Percentiles rank a stretch among this genome's conserved stretches.
phyloP scores from a whole-genome alignment of 192 early-diverging fungal genomes.

The Coemansia nantahalensis region DNA sequence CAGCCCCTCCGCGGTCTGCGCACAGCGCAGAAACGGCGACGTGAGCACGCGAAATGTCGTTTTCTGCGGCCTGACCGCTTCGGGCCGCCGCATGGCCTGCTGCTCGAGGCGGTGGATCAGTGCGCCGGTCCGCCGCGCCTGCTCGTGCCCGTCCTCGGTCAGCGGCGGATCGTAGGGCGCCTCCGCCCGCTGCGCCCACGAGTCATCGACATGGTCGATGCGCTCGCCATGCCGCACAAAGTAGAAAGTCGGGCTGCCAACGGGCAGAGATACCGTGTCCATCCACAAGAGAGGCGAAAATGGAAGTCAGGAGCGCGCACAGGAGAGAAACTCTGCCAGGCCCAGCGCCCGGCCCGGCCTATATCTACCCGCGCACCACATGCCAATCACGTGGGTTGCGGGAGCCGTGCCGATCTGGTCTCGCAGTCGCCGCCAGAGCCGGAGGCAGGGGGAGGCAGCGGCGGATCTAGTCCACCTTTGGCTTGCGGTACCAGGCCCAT shows the following conservation, averaged over 20 bases:
- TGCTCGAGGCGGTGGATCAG: slow-evolving; percentile 30
- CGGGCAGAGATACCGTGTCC: slow-evolving; percentile 14
- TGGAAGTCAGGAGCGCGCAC: no score
- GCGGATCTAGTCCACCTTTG: neutral
- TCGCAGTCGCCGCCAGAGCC: no score
- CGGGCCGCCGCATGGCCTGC: neutral
- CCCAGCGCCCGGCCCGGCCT: no score
- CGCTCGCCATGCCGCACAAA: slow-evolving; percentile 51
- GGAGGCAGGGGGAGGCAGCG: no score
- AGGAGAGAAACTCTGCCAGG: no score
- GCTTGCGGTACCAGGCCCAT: slow-evolving; percentile 1
- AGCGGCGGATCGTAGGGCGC: slow-evolving; percentile 47
- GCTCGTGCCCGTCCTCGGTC: slow-evolving; percentile 21
- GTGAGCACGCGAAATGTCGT: slow-evolving; percentile 32
- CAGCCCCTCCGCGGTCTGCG: slow-evolving; percentile 33
- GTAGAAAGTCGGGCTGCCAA: slow-evolving; percentile 29
- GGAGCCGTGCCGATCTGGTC: no score
- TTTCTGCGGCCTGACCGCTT: neutral
- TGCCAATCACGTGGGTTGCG: no score
- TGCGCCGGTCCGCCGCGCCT: slow-evolving; percentile 29
- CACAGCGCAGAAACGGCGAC: slow-evolving; percentile 50
- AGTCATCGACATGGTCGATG: slow-evolving; percentile 46
- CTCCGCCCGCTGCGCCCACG: slow-evolving; percentile 18
- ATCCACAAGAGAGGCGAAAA: no score
- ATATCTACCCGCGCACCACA: no score